These are phyloP conservation scores for Zoysia japonica DNA, from an alignment of 176 grass and related monocot species.

Conservation along the genomic window DNA sequence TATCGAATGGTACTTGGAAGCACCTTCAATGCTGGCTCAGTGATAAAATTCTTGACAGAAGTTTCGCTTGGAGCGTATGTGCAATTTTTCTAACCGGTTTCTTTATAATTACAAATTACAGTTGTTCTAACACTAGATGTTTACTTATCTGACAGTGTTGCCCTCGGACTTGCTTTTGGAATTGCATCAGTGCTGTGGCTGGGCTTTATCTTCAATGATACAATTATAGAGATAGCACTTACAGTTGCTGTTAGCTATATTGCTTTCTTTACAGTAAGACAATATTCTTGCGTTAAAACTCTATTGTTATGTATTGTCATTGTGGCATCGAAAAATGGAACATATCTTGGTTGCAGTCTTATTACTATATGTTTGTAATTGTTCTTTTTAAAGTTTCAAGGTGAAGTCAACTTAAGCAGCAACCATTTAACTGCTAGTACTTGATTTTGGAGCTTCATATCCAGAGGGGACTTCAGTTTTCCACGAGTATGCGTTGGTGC, in stretches of 20 bases:
- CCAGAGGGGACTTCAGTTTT: no score
- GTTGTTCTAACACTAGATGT: conserved; percentile 12
- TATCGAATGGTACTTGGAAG: conserved; percentile 80
- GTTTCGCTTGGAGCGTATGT: conserved; percentile 94
- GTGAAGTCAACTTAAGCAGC: no score
- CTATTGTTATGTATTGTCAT: background rate
- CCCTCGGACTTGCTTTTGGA: conserved; percentile 84
- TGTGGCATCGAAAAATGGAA: background rate
- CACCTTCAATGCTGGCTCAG: conserved; percentile 62
- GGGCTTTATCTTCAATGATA: conserved; percentile 93
- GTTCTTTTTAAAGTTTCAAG: no score
- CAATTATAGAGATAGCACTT: conserved; percentile 92
- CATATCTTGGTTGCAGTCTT: background rate
- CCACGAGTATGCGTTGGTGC: no score
- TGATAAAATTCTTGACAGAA: conserved; percentile 90
- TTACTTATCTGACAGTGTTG: conserved; percentile 66
- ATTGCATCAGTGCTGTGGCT: conserved; percentile 85
- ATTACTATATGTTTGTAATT: no score
- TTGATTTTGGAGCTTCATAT: no score
- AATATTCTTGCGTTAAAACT: background rate
- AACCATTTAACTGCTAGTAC: no score
- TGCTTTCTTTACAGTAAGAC: conserved; percentile 94
- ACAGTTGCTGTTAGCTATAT: conserved; percentile 96
- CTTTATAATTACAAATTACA: background rate
- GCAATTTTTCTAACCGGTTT: conserved; percentile 1